phyloP scores from a whole-genome alignment of 1,139 yeast genomes.

The Diutina mesorugosa region DNA sequence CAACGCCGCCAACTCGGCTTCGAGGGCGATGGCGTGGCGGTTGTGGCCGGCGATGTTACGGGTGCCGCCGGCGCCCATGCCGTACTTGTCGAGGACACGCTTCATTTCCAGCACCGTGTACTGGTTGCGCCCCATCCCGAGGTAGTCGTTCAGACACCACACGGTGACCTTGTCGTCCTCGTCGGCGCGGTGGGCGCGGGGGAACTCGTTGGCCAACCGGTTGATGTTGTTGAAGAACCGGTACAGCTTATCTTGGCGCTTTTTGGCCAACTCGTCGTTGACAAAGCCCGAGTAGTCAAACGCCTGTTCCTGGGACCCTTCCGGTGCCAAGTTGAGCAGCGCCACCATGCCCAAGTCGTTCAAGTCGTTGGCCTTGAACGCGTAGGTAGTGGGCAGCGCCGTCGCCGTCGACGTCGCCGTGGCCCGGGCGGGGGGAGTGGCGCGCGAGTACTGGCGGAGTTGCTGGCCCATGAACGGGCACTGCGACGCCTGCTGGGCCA shows the following conservation, averaged over 20 bases:
- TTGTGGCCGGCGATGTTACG: constrained; percentile 98
- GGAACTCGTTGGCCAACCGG: constrained; percentile 88
- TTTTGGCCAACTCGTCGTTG: constrained; percentile 49
- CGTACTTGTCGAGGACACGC: constrained; percentile 71
- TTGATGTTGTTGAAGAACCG: constrained; percentile 94
- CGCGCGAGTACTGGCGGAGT: constrained; percentile 44
- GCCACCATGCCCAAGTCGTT: background rate
- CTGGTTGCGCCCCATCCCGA: constrained; percentile 84
- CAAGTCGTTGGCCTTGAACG: constrained; percentile 13
- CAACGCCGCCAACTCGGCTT: constrained; percentile 74
- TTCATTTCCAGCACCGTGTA: constrained; percentile 69
- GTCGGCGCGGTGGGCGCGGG: constrained; percentile 68
- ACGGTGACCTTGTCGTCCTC: constrained; percentile 85
- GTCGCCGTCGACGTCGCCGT: constrained; percentile 15
- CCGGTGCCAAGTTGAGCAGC: constrained; percentile 10
- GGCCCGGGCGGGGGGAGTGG: constrained; percentile 40
- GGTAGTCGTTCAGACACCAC: constrained; percentile 96
- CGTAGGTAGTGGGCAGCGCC: constrained; percentile 21
- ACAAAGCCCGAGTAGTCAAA: constrained; percentile 61
- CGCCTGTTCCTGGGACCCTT: constrained; percentile 25
- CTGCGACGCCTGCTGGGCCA: constrained; percentile 35
- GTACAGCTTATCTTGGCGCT: constrained; percentile 82
- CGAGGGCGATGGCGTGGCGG: constrained; percentile 72
- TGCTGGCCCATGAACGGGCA: constrained; percentile 91
- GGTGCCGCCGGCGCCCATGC: constrained; percentile 99